These are phyloP conservation scores for Sorghum bicolor DNA, from an alignment of 176 grass and related monocot species.

Conservation along the genomic window DNA sequence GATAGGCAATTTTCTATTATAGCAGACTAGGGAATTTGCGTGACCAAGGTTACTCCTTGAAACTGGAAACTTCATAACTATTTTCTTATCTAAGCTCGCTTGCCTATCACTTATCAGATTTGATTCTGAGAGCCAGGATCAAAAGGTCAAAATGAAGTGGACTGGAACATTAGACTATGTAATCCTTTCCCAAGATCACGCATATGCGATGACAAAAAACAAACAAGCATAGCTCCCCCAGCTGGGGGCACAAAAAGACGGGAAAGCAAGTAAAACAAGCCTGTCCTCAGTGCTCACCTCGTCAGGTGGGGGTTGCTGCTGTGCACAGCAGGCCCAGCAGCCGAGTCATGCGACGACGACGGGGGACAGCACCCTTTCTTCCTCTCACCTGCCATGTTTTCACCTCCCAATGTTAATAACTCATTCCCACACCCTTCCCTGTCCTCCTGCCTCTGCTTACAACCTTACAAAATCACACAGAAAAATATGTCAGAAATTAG, in stretches of 20 bases:
- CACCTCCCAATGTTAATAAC: conserved; percentile 42
- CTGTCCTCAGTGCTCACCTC: conserved; percentile 43
- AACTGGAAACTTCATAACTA: background rate
- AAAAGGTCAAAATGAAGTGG: conserved; percentile 11
- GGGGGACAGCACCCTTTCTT: conserved; percentile 52
- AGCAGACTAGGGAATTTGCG: conserved; percentile 1
- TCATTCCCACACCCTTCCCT: conserved; percentile 42
- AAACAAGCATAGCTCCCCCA: background rate
- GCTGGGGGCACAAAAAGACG: conserved; percentile 9
- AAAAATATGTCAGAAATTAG: background rate
- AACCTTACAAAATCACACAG: conserved; percentile 27
- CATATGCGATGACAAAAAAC: conserved; percentile 27
- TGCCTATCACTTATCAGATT: background rate
- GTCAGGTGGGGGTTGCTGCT: conserved; percentile 30
- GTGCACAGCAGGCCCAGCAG: conserved; percentile 13
- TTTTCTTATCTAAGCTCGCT: background rate
- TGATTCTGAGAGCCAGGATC: conserved; percentile 6
- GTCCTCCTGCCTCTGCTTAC: conserved; percentile 22
- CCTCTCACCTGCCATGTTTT: conserved; percentile 49
- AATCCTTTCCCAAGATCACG: conserved; percentile 10
- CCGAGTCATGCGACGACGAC: conserved; percentile 38
- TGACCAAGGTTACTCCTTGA: background rate
- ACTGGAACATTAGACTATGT: background rate
- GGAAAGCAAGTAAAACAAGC: conserved; percentile 7
- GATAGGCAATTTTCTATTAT: conserved; percentile 12